A percentile compares a stretch with the other conserved stretches of the same genome.
Conservation (phyloP, 2,329 filamentous ascomycete species). For the Botryosphaeria dothidea region DNA sequence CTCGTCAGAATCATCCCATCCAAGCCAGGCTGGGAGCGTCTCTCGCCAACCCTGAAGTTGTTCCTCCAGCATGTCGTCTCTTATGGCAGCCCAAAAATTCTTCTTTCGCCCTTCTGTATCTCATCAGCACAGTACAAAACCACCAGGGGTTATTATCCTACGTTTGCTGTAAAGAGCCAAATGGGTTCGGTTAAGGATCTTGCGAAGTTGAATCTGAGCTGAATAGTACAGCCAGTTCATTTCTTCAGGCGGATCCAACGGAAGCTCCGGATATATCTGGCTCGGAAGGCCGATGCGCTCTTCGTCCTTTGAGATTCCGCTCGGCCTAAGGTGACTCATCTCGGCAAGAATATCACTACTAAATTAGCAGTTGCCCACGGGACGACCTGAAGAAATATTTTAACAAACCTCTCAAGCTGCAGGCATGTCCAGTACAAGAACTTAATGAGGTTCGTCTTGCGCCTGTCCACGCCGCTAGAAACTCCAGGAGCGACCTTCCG, state of each 20-base stretch:
- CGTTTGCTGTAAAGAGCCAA: conserved; percentile 53
- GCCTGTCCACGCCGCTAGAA: conserved; percentile 1
- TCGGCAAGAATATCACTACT: conserved; percentile 86
- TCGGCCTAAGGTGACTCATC: conserved; percentile 62
- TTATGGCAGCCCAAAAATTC: conserved; percentile 32
- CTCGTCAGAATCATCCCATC: conserved; percentile 66
- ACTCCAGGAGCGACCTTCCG: conserved; percentile 15
- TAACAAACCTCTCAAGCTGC: conserved; percentile 77
- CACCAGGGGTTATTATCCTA: conserved; percentile 36
- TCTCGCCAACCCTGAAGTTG: conserved; percentile 45
- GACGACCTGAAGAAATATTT: neutral
- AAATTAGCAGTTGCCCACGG: neutral
- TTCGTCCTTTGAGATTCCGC: conserved; percentile 60
- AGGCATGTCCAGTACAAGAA: conserved; percentile 91
- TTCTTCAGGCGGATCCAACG: conserved; percentile 33
- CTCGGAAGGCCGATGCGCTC: conserved; percentile 67
- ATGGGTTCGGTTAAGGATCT: conserved; percentile 58
- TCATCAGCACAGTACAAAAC: conserved; percentile 23
- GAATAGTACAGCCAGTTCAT: conserved; percentile 58
- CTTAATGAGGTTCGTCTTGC: conserved; percentile 42
- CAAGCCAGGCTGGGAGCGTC: conserved; percentile 54
- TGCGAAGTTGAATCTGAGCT: conserved; percentile 62
- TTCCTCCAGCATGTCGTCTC: conserved; percentile 48
- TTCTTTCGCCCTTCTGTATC: conserved; percentile 29
- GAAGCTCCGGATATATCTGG: conserved; percentile 43